A percentile compares a stretch with the other conserved stretches of the same genome.
Conservation (phyloP, 192 early-diverging fungal species). For the Dissophora ornata region DNA sequence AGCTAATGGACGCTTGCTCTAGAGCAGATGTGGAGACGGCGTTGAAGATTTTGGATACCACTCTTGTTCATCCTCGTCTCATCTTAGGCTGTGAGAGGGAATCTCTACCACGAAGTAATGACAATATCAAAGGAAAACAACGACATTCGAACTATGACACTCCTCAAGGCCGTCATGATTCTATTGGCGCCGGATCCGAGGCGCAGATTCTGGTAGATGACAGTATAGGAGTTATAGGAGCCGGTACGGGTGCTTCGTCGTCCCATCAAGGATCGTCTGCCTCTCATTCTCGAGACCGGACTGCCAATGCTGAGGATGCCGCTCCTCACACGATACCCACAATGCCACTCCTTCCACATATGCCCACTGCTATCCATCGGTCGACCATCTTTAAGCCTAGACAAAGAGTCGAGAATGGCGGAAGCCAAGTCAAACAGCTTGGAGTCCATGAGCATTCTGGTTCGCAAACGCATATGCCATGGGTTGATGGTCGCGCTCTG, state of each 20-base stretch:
- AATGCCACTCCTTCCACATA: not conserved
- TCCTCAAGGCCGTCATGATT: not conserved
- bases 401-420: constrained; percentile 16
- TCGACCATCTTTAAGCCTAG: constrained; percentile 10
- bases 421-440: not conserved
- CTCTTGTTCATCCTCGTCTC: constrained; percentile 8
- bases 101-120: not conserved
- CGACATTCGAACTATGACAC: not conserved
- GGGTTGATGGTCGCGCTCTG: constrained; percentile 47
- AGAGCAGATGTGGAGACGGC: constrained; percentile 29
- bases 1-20: constrained; percentile 39
- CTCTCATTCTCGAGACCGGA: not conserved
- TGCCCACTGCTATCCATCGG: constrained; percentile 3
- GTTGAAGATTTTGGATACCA: constrained; percentile 23
- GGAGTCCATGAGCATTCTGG: not conserved
- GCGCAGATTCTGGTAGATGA: not conserved
- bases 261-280: constrained; percentile 1
- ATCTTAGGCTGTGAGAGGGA: too few relatives aligned
- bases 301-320: not conserved
- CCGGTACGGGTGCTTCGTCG: constrained; percentile 10
- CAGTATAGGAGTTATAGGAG: not conserved
- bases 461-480: constrained; percentile 23
- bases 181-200: not conserved
- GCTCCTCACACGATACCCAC: too few relatives aligned
- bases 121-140: constrained; percentile 5